Conservation (phyloP, 164 flowering plant genomes). For the Vitis cinerea region DNA sequence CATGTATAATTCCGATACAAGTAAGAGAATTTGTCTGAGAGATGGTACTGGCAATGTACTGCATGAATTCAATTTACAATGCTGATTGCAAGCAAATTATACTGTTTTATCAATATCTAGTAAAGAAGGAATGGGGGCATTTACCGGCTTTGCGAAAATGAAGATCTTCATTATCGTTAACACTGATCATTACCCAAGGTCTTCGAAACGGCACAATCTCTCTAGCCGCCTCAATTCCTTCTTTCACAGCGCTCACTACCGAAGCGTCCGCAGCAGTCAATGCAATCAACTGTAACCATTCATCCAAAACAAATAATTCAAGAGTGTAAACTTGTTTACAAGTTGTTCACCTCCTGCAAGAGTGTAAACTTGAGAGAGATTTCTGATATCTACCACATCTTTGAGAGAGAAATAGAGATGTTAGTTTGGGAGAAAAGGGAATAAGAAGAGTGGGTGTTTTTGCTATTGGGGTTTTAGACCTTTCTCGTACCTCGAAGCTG, state of each 20-base stretch:
- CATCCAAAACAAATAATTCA: neutral
- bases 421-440: no score
- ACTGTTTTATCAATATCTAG: no score
- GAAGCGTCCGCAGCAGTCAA: constrained; percentile 82
- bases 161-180: constrained; percentile 78
- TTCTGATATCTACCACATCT: constrained; percentile 78
- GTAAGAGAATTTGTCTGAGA: no score
- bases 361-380: constrained; percentile 82
- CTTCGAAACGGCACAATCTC: constrained; percentile 45
- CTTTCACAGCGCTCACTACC: constrained; percentile 75
- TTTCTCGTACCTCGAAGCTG: constrained; percentile 66
- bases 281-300: constrained; percentile 67
- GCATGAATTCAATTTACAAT: no score
- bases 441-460: no score
- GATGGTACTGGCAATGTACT: no score
- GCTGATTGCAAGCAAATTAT: no score
- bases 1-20: no score
- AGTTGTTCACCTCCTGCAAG: constrained; percentile 68
- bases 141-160: constrained; percentile 88
- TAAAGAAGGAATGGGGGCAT: neutral
- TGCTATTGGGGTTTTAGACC: neutral
- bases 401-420: constrained; percentile 16
- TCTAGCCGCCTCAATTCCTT: constrained; percentile 73
- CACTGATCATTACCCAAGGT: constrained; percentile 92
- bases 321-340: neutral